phyloP scores from a whole-genome alignment of 495 filamentous ascomycete species.

The Cercophora sp. region DNA sequence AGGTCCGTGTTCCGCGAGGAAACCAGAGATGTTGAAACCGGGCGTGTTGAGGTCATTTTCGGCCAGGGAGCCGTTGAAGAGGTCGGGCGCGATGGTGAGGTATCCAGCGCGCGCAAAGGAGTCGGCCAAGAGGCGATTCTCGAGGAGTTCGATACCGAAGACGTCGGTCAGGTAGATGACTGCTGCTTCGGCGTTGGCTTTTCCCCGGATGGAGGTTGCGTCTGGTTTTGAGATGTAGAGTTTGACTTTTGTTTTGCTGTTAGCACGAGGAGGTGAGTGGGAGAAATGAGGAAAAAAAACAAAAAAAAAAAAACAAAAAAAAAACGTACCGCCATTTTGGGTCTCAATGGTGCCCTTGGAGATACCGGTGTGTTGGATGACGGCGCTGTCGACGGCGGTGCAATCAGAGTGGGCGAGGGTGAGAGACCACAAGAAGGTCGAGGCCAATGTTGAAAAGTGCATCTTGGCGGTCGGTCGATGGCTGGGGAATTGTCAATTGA shows the following conservation, averaged over 20 bases:
- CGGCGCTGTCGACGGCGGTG: conserved; percentile 6
- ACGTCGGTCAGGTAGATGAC: conserved; percentile 57
- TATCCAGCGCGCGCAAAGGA: conserved; percentile 74
- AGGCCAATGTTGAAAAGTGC: background rate
- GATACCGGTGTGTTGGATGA: conserved; percentile 1
- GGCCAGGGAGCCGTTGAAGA: conserved; percentile 61
- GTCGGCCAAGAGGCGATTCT: conserved; percentile 70
- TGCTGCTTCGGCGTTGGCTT: conserved; percentile 39
- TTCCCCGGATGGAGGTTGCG: conserved; percentile 21
- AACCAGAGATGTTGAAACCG: conserved; percentile 52
- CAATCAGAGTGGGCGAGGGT: conserved; percentile 1
- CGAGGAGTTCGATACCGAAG: conserved; percentile 55
- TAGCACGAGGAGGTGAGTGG: background rate
- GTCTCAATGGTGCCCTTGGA: conserved; percentile 5
- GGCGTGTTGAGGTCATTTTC: conserved; percentile 45
- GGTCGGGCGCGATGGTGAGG: conserved; percentile 68
- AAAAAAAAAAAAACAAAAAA: no score
- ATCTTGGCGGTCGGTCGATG: conserved; percentile 1
- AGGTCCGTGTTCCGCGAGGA: conserved; percentile 52
- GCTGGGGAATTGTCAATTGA: no score
- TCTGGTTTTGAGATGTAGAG: conserved; percentile 40
- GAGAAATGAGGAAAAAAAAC: no score
- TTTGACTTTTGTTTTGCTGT: background rate
- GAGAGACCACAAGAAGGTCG: background rate
- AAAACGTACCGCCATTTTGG: background rate